Percentiles rank a stretch among this genome's conserved stretches.
These are phyloP conservation scores for Kodamaea ohmeri DNA, from an alignment of 1,139 yeast genomes.

Conservation along the genomic window DNA sequence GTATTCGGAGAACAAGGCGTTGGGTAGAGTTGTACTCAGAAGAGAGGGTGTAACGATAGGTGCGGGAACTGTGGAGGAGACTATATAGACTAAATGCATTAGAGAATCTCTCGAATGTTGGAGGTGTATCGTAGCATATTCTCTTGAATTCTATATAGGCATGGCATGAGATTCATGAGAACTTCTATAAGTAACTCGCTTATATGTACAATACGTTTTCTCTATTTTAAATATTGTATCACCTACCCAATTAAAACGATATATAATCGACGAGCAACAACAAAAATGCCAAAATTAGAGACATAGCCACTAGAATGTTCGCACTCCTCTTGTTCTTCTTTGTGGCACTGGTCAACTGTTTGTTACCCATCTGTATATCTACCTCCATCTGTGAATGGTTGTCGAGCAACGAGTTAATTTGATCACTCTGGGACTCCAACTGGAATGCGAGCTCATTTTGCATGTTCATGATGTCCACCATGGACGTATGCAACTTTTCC, in stretches of 20 bases:
- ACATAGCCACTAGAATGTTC: slow-evolving; percentile 57
- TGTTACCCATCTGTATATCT: slow-evolving; percentile 74
- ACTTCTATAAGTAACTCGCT: too few species aligned
- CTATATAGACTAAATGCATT: too few species aligned
- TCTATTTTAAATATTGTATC: not conserved
- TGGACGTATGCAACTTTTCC: slow-evolving; percentile 69
- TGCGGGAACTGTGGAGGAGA: slow-evolving; percentile 61
- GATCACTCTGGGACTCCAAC: slow-evolving; percentile 71
- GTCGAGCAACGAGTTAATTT: slow-evolving; percentile 63
- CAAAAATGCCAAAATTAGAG: slow-evolving; percentile 60
- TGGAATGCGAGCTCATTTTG: slow-evolving; percentile 79
- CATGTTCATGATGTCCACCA: slow-evolving; percentile 74
- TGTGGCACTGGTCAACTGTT: slow-evolving; percentile 68
- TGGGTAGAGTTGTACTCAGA: slow-evolving; percentile 83
- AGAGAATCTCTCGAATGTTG: too few species aligned
- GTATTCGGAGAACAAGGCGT: slow-evolving; percentile 54
- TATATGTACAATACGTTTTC: too few species aligned
- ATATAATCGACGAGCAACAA: slow-evolving; percentile 63
- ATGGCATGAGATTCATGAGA: too few species aligned
- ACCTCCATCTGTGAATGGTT: slow-evolving; percentile 68
- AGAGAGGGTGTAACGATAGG: slow-evolving; percentile 86
- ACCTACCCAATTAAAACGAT: slow-evolving; percentile 23
- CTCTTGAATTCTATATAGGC: too few species aligned
- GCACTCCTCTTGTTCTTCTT: slow-evolving; percentile 69
- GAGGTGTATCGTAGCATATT: too few species aligned